A percentile compares a stretch with the other conserved stretches of the same genome.
phyloP scores from a whole-genome alignment of 2,329 filamentous ascomycete genomes.

The Aspergillus fijiensis region DNA sequence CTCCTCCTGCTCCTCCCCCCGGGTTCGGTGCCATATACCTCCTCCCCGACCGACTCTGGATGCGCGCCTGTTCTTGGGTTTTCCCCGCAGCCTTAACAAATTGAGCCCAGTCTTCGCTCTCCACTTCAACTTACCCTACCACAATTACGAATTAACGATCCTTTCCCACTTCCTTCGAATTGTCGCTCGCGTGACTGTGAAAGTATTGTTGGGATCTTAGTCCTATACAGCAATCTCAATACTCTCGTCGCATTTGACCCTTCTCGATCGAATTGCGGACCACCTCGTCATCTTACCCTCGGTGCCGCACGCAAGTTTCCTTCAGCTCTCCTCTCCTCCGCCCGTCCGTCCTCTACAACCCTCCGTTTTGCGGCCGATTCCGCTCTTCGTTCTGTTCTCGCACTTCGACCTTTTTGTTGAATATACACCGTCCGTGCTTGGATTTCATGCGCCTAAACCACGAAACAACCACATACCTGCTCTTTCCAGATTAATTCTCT shows the following conservation, averaged over 20 bases:
- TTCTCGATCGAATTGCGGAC: neutral
- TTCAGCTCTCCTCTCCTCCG: neutral
- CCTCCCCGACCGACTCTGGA: neutral
- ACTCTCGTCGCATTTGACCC: neutral
- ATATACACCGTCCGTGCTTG: slow-evolving; percentile 1
- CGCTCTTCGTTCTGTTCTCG: slow-evolving; percentile 5
- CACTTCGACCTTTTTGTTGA: neutral
- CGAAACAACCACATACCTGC: slow-evolving; percentile 6
- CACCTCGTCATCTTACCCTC: neutral
- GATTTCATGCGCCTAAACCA: slow-evolving; percentile 21
- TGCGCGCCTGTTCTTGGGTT: neutral
- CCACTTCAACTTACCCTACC: neutral
- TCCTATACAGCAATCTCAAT: neutral
- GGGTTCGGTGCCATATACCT: neutral
- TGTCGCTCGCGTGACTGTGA: neutral
- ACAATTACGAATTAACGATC: neutral
- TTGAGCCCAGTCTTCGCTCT: neutral
- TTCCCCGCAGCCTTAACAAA: slow-evolving; percentile 16
- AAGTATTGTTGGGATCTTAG: neutral
- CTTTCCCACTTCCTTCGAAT: neutral
- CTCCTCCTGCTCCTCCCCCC: neutral
- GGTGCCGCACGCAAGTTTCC: neutral
- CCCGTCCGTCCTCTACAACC: slow-evolving; percentile 1
- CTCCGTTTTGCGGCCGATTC: slow-evolving; percentile 3
- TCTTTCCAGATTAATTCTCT: slow-evolving; percentile 13